Base-by-base conservation (phyloP, 352 stramenopile genomes). In the Phytophthora chlamydospora region DNA sequence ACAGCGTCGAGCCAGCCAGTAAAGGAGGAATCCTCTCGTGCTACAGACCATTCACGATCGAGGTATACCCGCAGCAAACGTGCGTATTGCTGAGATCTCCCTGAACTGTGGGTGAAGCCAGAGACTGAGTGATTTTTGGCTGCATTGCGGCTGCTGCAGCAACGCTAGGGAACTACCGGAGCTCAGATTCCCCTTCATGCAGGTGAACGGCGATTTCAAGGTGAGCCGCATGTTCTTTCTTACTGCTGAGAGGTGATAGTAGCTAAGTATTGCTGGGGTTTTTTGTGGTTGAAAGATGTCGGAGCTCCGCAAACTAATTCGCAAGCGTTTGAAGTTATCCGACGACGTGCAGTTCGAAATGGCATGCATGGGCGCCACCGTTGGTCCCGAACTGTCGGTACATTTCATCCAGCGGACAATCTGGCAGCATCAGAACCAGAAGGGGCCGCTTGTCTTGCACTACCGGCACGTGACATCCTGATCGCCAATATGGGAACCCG, bases 351-450 rank as follows among this genome's bases (percentile, higher is more conserved):
- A 82, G 27, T 51, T 91, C 19, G 82, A 91, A 51, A 68, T 91
- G 11, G 57, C 62, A 41, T 89, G 79, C 53, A 78, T 91, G 61
- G 76, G 73, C 7, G 61, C 76, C 17, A 86, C 71, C 0, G 78
- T 91, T 14, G 82, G 82, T 0, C 80, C 76, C 12, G 82, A 89
- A 29, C 71, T 90, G 5, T 91, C 82, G 17, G 66, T 87, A 34
- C 59, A 78, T 31, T 89, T 91, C 58, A 86, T 89, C 39, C 63
- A 80, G 35, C 77, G 78, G 27, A 89, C 80, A 36, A 86, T 89
- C 34, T 89, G 82, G 82, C 70, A 88, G 35, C 70, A 71, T 44
- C 73, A 85, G 51, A 73, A 78, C 44, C 63, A 83, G 43, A 62
- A 66, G 10, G 63, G 70, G 24, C 71, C 58, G 27, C 73, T 90